Conservation (phyloP, 495 filamentous ascomycete genomes). For the Chaetomium tenue region DNA sequence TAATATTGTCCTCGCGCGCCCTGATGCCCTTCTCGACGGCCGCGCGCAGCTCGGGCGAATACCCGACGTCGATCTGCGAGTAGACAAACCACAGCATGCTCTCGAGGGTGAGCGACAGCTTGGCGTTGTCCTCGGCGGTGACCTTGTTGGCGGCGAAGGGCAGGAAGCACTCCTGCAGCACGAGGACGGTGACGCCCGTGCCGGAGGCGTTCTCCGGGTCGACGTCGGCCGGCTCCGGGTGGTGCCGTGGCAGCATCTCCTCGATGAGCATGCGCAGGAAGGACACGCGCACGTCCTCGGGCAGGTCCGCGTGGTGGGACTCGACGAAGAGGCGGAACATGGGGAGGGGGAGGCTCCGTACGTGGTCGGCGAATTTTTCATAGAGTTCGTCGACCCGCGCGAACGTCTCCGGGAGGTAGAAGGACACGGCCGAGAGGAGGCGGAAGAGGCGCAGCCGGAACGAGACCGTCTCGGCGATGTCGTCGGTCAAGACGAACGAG, state of each 20-base stretch:
- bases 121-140: slow-evolving; percentile 70
- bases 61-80: slow-evolving; percentile 39
- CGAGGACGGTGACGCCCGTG: slow-evolving; percentile 52
- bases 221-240: slow-evolving; percentile 47
- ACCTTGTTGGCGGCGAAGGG: slow-evolving; percentile 66
- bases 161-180: slow-evolving; percentile 67
- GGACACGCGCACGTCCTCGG: slow-evolving; percentile 52
- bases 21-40: slow-evolving; percentile 63
- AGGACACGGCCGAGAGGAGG: slow-evolving; percentile 30
- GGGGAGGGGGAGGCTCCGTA: slow-evolving; percentile 64
- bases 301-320: slow-evolving; percentile 46
- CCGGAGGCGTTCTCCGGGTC: slow-evolving; percentile 34
- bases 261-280: slow-evolving; percentile 65
- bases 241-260: slow-evolving; percentile 56
- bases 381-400: slow-evolving; percentile 64
- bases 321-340: slow-evolving; percentile 72
- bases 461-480: slow-evolving; percentile 58
- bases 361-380: slow-evolving; percentile 61
- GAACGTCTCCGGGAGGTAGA: slow-evolving; percentile 37
- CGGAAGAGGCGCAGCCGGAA: slow-evolving; percentile 63
- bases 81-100: slow-evolving; percentile 62
- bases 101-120: slow-evolving; percentile 75
- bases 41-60: slow-evolving; percentile 47
- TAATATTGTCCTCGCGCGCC: slow-evolving; percentile 54
- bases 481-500: slow-evolving; percentile 30